phyloP scores from a whole-genome alignment of 2,329 filamentous ascomycete species.

The Colletotrichum destructivum region DNA sequence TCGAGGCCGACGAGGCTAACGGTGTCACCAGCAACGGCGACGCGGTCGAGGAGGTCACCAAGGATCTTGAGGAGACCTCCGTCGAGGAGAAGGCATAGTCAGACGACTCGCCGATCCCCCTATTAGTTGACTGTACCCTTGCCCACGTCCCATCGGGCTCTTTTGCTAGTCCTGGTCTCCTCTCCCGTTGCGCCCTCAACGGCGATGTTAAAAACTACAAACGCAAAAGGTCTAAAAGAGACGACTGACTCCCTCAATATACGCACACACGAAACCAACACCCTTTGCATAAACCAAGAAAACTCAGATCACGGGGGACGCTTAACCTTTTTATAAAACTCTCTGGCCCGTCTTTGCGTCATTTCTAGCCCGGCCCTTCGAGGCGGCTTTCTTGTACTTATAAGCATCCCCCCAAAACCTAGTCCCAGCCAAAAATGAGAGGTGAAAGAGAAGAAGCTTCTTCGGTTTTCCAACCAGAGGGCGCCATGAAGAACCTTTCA shows the following conservation, averaged over 20 bases:
- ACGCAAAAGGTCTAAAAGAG: not conserved
- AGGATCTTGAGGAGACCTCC: constrained; percentile 66
- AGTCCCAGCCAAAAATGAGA: constrained; percentile 35
- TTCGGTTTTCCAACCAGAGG: not conserved
- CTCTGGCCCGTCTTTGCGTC: constrained; percentile 34
- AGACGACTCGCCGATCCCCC: constrained; percentile 14
- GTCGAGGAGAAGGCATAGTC: constrained; percentile 66
- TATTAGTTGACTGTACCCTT: constrained; percentile 28
- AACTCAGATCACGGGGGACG: constrained; percentile 32
- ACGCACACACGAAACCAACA: constrained; percentile 22
- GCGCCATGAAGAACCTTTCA: not conserved
- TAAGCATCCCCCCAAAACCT: constrained; percentile 19
- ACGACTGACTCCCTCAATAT: constrained; percentile 9
- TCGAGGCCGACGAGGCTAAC: constrained; percentile 78
- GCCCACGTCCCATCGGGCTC: constrained; percentile 1
- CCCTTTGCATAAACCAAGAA: constrained; percentile 31
- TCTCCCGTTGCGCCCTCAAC: not conserved
- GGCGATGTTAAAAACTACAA: not conserved
- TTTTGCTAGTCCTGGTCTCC: not conserved
- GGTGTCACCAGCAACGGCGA: constrained; percentile 65
- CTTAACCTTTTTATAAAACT: constrained; percentile 22
- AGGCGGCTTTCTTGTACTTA: constrained; percentile 42
- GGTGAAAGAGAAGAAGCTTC: constrained; percentile 28
- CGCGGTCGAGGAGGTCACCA: constrained; percentile 68
- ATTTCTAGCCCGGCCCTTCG: constrained; percentile 34